Evolutionary conservation across 176 grass and related monocot species (phyloP).

Genomic region (Lolium perenne): DNA sequence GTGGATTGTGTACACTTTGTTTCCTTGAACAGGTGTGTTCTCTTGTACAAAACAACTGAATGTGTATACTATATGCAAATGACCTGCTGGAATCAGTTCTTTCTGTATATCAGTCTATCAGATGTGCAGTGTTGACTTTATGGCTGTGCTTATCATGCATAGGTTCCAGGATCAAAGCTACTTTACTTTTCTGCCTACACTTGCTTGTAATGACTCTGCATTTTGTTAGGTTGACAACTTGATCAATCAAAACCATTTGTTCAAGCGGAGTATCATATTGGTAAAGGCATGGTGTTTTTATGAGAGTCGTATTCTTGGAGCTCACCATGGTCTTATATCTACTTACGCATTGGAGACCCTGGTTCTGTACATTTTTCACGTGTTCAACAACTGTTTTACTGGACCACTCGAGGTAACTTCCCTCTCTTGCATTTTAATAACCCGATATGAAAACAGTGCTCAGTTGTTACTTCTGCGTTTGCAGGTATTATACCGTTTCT

Average conservation of each 20-base stretch:
- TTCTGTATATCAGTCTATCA: background rate
- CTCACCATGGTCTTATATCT: conserved; percentile 99
- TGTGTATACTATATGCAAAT: background rate
- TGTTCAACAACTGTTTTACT: conserved; percentile 86
- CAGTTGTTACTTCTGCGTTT: conserved; percentile 45
- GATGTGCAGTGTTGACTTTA: background rate
- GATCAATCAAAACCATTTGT: conserved; percentile 81
- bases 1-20: conserved; percentile 96
- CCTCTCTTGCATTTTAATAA: conserved; percentile 34
- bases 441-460: conserved; percentile 28
- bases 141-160: conserved; percentile 30
- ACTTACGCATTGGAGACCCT: conserved; percentile 97
- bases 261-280: conserved; percentile 97
- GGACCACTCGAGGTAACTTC: conserved; percentile 90
- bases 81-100: conserved; percentile 2
- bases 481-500: conserved; percentile 92
- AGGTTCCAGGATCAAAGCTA: conserved; percentile 8
- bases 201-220: conserved; percentile 43
- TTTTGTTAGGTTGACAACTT: conserved; percentile 72
- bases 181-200: conserved; percentile 45
- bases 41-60: conserved; percentile 37
- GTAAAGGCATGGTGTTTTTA: conserved; percentile 99
- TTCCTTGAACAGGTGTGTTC: conserved; percentile 86
- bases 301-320: conserved; percentile 96
- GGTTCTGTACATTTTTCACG: conserved; percentile 98